A percentile compares a stretch with the other conserved stretches of the same genome.
These are phyloP conservation scores for Aspergillus biplanus DNA, from an alignment of 495 filamentous ascomycete genomes.

Conservation along the genomic window DNA sequence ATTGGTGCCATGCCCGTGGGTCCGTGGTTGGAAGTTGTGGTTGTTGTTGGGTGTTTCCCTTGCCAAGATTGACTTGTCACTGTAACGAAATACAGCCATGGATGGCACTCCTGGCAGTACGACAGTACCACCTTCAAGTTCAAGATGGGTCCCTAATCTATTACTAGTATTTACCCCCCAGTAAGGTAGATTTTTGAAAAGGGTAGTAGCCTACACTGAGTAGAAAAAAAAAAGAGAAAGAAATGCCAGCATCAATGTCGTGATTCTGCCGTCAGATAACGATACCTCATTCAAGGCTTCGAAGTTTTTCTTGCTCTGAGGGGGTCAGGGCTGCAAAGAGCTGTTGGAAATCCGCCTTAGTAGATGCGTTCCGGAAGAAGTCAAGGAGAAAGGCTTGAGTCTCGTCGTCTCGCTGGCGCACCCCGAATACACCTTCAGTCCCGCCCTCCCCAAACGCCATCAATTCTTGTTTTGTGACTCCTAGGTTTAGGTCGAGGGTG, in stretches of 20 bases:
- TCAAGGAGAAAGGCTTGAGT: constrained; percentile 80
- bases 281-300: constrained; percentile 35
- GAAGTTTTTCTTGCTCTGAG: constrained; percentile 75
- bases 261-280: background rate
- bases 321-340: constrained; percentile 70
- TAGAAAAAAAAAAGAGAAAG: constrained; percentile 6
- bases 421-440: constrained; percentile 53
- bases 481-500: constrained; percentile 70
- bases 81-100: no score
- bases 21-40: no score
- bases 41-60: no score
- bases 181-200: no score
- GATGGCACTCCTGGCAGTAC: no score
- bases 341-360: constrained; percentile 73
- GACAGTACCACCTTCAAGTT: no score
- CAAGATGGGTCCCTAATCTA: no score
- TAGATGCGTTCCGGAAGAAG: constrained; percentile 78
- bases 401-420: constrained; percentile 83
- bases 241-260: background rate
- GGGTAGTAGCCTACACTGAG: no score
- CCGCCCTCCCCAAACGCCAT: constrained; percentile 73
- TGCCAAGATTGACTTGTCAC: no score
- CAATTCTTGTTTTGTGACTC: constrained; percentile 69
- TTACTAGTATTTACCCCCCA: no score
- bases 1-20: no score